A percentile compares a stretch with the other conserved stretches of the same genome.
phyloP scores from a whole-genome alignment of 352 stramenopile species.

The Phytophthora podocarpi region DNA sequence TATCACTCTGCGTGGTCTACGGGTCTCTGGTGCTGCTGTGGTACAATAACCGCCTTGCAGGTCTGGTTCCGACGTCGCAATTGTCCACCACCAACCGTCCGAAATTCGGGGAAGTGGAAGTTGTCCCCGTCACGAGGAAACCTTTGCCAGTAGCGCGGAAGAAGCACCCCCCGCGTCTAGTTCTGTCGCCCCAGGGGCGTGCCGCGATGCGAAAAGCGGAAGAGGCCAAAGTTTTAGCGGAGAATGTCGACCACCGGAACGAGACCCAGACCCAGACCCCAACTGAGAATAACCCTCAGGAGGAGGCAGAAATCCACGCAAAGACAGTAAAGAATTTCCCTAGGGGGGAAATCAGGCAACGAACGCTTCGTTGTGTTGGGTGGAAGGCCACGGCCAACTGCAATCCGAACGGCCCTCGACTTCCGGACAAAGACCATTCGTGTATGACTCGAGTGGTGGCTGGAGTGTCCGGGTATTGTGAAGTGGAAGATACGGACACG shows the following conservation, averaged over 20 bases:
- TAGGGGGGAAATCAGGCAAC: not conserved
- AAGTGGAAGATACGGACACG: constrained; percentile 20
- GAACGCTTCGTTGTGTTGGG: constrained; percentile 19
- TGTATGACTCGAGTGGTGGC: constrained; percentile 12
- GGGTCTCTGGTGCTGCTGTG: constrained; percentile 13
- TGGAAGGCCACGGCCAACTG: constrained; percentile 30
- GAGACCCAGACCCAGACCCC: not conserved
- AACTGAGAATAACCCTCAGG: too few species aligned
- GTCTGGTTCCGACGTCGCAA: not conserved
- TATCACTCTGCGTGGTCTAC: constrained; percentile 3
- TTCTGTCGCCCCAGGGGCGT: constrained; percentile 22
- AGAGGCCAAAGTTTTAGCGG: not conserved
- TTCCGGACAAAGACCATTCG: constrained; percentile 18
- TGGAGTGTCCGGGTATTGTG: constrained; percentile 51
- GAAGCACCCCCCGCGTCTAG: constrained; percentile 12
- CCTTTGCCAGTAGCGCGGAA: not conserved
- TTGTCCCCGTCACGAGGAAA: constrained; percentile 16
- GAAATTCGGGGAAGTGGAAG: constrained; percentile 17
- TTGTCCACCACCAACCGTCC: constrained; percentile 7
- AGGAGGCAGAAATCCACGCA: constrained; percentile 5
- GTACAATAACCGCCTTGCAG: constrained; percentile 1
- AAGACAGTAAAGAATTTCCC: constrained; percentile 20
- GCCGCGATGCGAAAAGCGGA: constrained; percentile 9
- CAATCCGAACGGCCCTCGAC: constrained; percentile 19
- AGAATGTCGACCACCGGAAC: constrained; percentile 3